phyloP scores from a whole-genome alignment of 1,284 basidiomycete genomes.

The Cutaneotrichosporon mucoides region DNA sequence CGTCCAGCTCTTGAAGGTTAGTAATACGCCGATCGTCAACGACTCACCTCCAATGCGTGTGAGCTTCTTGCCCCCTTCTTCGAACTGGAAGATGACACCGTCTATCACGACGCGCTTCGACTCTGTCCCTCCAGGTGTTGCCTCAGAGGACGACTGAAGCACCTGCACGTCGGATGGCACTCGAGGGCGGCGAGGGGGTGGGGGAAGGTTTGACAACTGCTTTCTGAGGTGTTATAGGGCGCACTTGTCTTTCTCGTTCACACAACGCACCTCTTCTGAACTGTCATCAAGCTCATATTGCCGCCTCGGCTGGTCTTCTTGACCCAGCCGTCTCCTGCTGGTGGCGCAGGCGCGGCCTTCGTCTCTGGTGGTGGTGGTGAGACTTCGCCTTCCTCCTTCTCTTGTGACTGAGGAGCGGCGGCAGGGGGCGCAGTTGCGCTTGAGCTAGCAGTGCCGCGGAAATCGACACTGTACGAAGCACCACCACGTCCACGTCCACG shows the following conservation, averaged over 20 bases:
- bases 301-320: conserved; percentile 40
- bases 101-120: conserved; percentile 51
- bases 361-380: not conserved
- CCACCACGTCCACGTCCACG: conserved; percentile 5
- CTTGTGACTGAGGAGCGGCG: not conserved
- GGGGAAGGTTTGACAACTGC: conserved; percentile 20
- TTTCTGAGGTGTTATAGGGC: conserved; percentile 13
- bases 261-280: conserved; percentile 38
- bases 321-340: conserved; percentile 29
- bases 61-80: conserved; percentile 52
- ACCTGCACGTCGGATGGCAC: conserved; percentile 33
- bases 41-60: conserved; percentile 46
- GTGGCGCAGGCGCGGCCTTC: not conserved
- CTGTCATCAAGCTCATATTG: conserved; percentile 49
- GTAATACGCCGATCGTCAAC: not conserved
- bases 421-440: not conserved
- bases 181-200: conserved; percentile 15
- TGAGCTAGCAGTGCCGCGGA: not conserved
- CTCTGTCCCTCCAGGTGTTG: conserved; percentile 22
- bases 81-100: conserved; percentile 53
- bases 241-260: too few species aligned
- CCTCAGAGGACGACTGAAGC: conserved; percentile 25
- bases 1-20: conserved; percentile 8
- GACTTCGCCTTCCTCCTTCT: conserved; percentile 17
- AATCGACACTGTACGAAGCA: conserved; percentile 2